phyloP scores from a whole-genome alignment of 371 early-diverging fungal species.

The Homolaphlyctis polyrhiza region DNA sequence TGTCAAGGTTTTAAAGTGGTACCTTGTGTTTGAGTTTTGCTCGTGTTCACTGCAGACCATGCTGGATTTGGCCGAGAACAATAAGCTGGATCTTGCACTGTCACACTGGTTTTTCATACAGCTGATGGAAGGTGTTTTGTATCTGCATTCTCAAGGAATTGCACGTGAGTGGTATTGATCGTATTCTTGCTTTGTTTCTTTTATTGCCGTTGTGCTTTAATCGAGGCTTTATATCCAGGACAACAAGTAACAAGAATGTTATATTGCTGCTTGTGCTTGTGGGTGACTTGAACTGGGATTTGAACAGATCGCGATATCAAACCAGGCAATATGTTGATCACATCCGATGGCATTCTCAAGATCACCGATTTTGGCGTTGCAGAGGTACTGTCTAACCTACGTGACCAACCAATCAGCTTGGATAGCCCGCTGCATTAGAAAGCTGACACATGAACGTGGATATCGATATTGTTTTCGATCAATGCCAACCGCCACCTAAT shows the following conservation, averaged over 20 bases:
- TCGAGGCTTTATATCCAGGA: no score
- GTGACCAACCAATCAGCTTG: no score
- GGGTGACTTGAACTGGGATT: no score
- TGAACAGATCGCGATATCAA: conserved; percentile 64
- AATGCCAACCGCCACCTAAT: no score
- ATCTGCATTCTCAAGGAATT: conserved; percentile 52
- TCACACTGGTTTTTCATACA: conserved; percentile 43
- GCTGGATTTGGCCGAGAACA: conserved; percentile 32
- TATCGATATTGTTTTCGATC: background rate
- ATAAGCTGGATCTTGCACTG: conserved; percentile 19
- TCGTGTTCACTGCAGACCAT: conserved; percentile 42
- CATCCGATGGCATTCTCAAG: conserved; percentile 48
- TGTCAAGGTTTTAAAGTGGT: conserved; percentile 45
- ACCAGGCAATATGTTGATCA: conserved; percentile 64
- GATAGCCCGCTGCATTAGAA: no score
- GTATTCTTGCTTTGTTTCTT: no score
- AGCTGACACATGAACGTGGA: background rate
- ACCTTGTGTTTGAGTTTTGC: conserved; percentile 50
- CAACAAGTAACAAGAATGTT: no score
- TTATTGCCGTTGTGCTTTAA: no score
- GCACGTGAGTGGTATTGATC: conserved; percentile 39
- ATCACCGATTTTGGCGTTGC: conserved; percentile 56
- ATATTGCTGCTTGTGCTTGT: no score
- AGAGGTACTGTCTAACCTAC: no score
- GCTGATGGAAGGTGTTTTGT: conserved; percentile 42